A percentile compares a stretch with the other conserved stretches of the same genome.
These are phyloP conservation scores for Ambrosiella beaveri DNA, from an alignment of 2,329 filamentous ascomycete genomes.

Conservation along the genomic window DNA sequence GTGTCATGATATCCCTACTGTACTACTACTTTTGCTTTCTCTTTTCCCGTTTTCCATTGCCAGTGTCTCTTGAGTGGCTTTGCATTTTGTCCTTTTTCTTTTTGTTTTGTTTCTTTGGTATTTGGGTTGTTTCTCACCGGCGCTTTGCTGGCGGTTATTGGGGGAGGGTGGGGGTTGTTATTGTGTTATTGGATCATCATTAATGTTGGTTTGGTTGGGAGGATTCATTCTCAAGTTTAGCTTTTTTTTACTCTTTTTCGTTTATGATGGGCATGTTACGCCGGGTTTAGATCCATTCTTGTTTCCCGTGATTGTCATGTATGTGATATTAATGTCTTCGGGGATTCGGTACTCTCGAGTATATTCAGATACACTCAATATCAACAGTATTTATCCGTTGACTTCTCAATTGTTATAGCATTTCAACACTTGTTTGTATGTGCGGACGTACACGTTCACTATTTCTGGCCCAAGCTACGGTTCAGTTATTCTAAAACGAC, in stretches of 20 bases:
- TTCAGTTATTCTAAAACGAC: too few relatives aligned
- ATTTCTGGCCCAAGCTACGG: too few relatives aligned
- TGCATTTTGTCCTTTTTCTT: not conserved
- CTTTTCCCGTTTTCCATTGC: not conserved
- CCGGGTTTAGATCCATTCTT: not conserved
- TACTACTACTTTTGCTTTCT: conserved; percentile 15
- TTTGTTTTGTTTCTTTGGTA: not conserved
- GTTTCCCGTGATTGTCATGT: not conserved
- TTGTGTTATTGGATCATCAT: not conserved
- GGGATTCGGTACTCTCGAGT: too few relatives aligned
- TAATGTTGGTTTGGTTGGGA: not conserved
- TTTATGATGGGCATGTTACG: not conserved
- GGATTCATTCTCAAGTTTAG: not conserved
- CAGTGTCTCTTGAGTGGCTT: not conserved
- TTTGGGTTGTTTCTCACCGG: not conserved
- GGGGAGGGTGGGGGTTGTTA: too few relatives aligned
- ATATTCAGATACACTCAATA: not conserved
- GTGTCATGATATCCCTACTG: conserved; percentile 11
- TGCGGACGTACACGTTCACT: too few relatives aligned
- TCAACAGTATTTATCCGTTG: not conserved
- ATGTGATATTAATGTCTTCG: not conserved
- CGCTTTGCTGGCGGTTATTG: too few relatives aligned
- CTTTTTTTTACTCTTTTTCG: not conserved
- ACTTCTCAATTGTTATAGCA: not conserved
- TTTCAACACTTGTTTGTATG: not conserved